Evolutionary conservation across 1,284 basidiomycete species (phyloP).

Genomic region (Ceratobasidium theobromae): DNA sequence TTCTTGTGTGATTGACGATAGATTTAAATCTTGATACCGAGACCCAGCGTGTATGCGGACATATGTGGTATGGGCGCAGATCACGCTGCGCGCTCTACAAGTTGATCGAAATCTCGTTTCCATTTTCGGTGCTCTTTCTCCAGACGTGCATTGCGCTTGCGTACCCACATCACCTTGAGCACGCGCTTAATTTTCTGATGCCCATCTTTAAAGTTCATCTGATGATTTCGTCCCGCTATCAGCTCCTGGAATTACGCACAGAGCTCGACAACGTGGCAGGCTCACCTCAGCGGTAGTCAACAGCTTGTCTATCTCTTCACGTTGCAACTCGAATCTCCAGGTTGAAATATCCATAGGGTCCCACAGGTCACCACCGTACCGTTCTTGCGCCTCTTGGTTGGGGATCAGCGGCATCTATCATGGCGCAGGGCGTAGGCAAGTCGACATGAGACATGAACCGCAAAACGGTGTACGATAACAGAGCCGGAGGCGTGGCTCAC

Average conservation of each 20-base stretch:
- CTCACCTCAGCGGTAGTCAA: slow-evolving; percentile 45
- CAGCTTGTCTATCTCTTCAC: slow-evolving; percentile 45
- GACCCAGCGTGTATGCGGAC: neutral
- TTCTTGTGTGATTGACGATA: no score
- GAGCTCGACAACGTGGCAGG: neutral
- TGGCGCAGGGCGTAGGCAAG: neutral
- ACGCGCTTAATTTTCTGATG: slow-evolving; percentile 45
- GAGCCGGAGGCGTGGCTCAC: neutral
- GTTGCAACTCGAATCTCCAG: slow-evolving; percentile 46
- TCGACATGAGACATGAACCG: neutral
- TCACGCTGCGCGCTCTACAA: slow-evolving; percentile 13
- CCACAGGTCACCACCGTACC: slow-evolving; percentile 41
- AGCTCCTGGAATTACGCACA: neutral
- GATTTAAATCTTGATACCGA: no score
- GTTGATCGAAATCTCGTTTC: slow-evolving; percentile 30
- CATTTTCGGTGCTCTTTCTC: slow-evolving; percentile 38
- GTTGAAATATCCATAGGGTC: slow-evolving; percentile 47
- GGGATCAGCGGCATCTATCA: slow-evolving; percentile 45
- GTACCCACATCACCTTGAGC: slow-evolving; percentile 47
- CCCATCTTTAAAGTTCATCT: slow-evolving; percentile 47
- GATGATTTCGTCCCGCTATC: slow-evolving; percentile 4
- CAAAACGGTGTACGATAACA: neutral
- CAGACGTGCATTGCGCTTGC: slow-evolving; percentile 41
- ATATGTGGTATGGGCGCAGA: neutral
- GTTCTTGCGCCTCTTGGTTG: slow-evolving; percentile 39